Percentiles rank a stretch among this genome's conserved stretches.
phyloP scores from a whole-genome alignment of 2,329 filamentous ascomycete genomes.

The Ophiocordyceps robertsii region DNA sequence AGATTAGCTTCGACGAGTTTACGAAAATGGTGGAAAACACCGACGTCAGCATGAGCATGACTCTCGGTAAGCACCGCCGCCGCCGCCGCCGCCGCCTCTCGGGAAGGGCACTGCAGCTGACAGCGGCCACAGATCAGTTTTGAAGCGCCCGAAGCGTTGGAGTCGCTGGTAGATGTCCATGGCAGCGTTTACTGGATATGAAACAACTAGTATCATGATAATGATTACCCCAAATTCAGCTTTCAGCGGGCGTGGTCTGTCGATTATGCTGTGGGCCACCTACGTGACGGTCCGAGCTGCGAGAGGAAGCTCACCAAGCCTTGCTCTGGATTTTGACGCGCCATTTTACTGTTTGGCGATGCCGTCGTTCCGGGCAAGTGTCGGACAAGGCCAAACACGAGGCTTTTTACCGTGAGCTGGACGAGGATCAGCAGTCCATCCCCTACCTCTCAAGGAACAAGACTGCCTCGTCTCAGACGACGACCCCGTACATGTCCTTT shows the following conservation, averaged over 20 bases:
- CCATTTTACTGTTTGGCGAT: too few species aligned
- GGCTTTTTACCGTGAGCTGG: too few species aligned
- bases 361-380: too few species aligned
- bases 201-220: slow-evolving; percentile 12
- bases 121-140: slow-evolving; percentile 9
- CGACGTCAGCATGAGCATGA: slow-evolving; percentile 63
- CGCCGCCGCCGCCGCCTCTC: not conserved
- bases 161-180: slow-evolving; percentile 7
- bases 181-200: slow-evolving; percentile 5
- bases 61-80: slow-evolving; percentile 37
- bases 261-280: not conserved
- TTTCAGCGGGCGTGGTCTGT: not conserved
- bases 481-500: too few species aligned
- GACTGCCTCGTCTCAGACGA: too few species aligned
- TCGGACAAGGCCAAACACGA: too few species aligned
- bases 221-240: slow-evolving; percentile 7
- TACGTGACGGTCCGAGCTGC: too few species aligned
- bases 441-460: too few species aligned
- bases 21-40: slow-evolving; percentile 98
- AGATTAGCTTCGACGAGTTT: slow-evolving; percentile 99
- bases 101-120: not conserved
- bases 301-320: too few species aligned
- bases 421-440: too few species aligned
- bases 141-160: slow-evolving; percentile 1
- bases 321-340: too few species aligned